These are phyloP conservation scores for Euphrasia confusa DNA, from an alignment of 257 asterid genomes.

Conservation along the genomic window DNA sequence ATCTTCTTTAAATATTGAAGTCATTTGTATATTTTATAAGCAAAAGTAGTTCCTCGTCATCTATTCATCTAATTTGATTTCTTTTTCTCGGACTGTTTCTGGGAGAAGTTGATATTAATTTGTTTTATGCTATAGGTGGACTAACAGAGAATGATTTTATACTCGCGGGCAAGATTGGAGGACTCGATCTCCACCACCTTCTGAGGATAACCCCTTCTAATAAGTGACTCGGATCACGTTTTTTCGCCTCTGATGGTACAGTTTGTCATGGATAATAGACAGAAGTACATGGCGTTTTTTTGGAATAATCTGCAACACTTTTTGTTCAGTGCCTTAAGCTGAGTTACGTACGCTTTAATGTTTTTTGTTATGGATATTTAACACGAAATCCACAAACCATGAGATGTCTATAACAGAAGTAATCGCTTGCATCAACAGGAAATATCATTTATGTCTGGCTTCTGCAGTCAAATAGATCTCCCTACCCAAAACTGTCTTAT, in stretches of 20 bases:
- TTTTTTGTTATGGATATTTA: conserved; percentile 2
- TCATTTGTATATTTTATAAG: too few species aligned
- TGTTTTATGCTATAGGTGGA: conserved; percentile 51
- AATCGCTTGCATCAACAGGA: neutral
- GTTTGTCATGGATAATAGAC: neutral
- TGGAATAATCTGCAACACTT: conserved; percentile 1
- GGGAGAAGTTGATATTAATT: neutral
- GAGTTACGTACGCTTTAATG: neutral
- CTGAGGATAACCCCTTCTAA: conserved; percentile 58
- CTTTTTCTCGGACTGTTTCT: neutral
- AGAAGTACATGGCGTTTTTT: neutral
- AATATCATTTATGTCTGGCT: neutral
- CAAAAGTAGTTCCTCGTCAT: too few species aligned
- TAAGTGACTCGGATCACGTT: conserved; percentile 17
- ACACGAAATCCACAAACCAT: neutral
- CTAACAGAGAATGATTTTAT: conserved; percentile 93
- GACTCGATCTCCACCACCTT: conserved; percentile 61
- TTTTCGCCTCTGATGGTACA: neutral
- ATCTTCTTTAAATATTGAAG: too few species aligned
- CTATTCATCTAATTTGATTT: too few species aligned
- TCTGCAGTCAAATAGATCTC: neutral
- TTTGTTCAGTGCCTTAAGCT: neutral
- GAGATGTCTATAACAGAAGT: neutral
- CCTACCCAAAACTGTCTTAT: conserved; percentile 3
- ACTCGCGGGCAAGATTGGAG: conserved; percentile 77